These are phyloP conservation scores for Suhomyces anneliseae DNA, from an alignment of 1,139 yeast genomes.

Conservation along the genomic window DNA sequence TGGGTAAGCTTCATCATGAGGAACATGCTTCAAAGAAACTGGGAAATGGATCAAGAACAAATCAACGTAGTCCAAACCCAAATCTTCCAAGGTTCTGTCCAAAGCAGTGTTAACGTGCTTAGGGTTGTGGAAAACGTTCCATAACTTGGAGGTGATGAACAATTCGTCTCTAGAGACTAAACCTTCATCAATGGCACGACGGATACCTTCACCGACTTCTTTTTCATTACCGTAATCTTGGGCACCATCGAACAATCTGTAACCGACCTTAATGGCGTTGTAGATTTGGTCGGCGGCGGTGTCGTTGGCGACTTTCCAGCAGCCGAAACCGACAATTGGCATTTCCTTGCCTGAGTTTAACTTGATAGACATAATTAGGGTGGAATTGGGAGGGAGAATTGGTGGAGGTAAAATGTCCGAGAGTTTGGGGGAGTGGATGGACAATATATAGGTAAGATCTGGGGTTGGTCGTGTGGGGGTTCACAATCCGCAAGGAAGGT, in stretches of 20 bases:
- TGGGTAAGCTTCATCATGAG: conserved; percentile 73
- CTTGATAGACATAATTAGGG: conserved; percentile 37
- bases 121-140: conserved; percentile 77
- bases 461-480: too few relatives aligned
- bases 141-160: conserved; percentile 74
- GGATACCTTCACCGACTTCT: conserved; percentile 71
- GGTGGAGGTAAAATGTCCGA: too few relatives aligned
- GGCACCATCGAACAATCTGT: conserved; percentile 77
- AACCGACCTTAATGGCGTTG: conserved; percentile 69
- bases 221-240: conserved; percentile 76
- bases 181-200: conserved; percentile 64
- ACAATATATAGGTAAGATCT: too few relatives aligned
- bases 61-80: conserved; percentile 69
- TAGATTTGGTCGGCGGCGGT: conserved; percentile 61
- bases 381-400: too few relatives aligned
- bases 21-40: conserved; percentile 69
- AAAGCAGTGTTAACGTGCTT: conserved; percentile 58
- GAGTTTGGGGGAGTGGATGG: too few relatives aligned
- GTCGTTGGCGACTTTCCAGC: conserved; percentile 63
- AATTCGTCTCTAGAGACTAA: conserved; percentile 70
- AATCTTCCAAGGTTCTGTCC: conserved; percentile 61
- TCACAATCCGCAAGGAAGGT: too few relatives aligned
- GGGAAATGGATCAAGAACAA: conserved; percentile 81
- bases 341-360: conserved; percentile 59
- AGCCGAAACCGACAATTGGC: conserved; percentile 67